Evolutionary conservation across 352 stramenopile genomes (phyloP).

Genomic region (Phytophthora pseudosyringae): DNA sequence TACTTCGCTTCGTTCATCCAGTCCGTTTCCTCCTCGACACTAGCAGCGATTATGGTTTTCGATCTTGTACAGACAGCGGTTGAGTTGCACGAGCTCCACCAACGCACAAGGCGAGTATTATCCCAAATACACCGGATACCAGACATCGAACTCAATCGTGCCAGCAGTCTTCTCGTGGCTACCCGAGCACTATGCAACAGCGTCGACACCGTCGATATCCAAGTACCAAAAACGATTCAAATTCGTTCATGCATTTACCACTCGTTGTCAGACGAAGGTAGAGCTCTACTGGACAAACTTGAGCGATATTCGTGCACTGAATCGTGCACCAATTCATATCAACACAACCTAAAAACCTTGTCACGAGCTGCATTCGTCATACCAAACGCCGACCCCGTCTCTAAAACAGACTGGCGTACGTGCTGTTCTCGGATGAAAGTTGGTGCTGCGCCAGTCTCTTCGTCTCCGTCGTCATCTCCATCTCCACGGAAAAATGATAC

Average conservation of each 20-base stretch:
- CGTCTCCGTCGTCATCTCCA: background rate
- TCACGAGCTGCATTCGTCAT: background rate
- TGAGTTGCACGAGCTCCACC: slow-evolving; percentile 12
- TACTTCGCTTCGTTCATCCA: slow-evolving; percentile 24
- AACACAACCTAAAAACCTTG: slow-evolving; percentile 10
- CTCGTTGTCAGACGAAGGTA: slow-evolving; percentile 5
- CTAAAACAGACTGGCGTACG: background rate
- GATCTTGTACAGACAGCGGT: slow-evolving; percentile 15
- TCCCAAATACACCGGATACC: background rate
- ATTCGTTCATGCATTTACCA: slow-evolving; percentile 21
- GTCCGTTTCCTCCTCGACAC: slow-evolving; percentile 1
- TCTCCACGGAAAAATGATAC: slow-evolving; percentile 3
- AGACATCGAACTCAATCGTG: background rate
- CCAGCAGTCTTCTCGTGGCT: background rate
- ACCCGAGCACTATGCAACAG: background rate
- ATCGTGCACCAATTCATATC: background rate
- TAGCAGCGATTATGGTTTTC: slow-evolving; percentile 1
- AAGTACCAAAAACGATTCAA: background rate
- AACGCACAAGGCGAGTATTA: slow-evolving; percentile 8
- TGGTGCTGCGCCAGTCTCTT: background rate
- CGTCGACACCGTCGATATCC: background rate
- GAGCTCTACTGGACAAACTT: background rate
- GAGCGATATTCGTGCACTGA: background rate
- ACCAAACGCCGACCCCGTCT: background rate
- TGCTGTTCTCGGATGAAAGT: background rate